Conservation (phyloP, 140 eudicot genomes). For the Erigeron philadelphicus region DNA sequence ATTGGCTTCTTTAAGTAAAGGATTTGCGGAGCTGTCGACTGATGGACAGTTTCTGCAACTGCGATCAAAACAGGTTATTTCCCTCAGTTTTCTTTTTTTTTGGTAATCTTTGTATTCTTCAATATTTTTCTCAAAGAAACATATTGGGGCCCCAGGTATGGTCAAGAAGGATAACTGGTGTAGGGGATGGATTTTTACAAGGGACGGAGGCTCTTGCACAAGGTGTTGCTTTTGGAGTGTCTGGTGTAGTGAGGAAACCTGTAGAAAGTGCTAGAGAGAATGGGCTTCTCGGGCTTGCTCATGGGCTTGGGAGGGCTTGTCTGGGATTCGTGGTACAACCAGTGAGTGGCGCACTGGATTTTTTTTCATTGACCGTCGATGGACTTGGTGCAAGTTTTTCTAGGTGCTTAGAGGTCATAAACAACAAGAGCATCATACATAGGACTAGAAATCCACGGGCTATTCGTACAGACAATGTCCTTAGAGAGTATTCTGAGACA, state of each 20-base stretch:
- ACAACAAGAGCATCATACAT: constrained; percentile 52
- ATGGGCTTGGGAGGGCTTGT: constrained; percentile 91
- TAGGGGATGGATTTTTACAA: constrained; percentile 89
- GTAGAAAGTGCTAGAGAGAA: constrained; percentile 92
- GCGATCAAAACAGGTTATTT: constrained; percentile 82
- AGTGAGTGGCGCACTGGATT: constrained; percentile 93
- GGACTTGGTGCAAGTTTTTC: constrained; percentile 98
- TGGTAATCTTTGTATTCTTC: not conserved
- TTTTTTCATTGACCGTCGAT: constrained; percentile 88
- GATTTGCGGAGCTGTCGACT: constrained; percentile 97
- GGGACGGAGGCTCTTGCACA: constrained; percentile 99
- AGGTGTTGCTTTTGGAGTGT: constrained; percentile 94
- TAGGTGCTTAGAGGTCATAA: constrained; percentile 76
- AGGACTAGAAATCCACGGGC: constrained; percentile 89
- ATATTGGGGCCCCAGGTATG: constrained; percentile 47
- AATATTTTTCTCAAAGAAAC: not conserved
- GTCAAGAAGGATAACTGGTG: constrained; percentile 95
- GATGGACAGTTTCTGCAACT: constrained; percentile 95
- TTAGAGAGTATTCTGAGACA: constrained; percentile 74
- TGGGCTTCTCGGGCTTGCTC: constrained; percentile 95
- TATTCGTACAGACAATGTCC: constrained; percentile 73
- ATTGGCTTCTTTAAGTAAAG: constrained; percentile 85
- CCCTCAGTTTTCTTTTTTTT: too few relatives aligned
- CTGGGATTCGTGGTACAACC: constrained; percentile 91
- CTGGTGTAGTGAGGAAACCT: constrained; percentile 93